Base-by-base conservation (phyloP, 106 monocot genomes). In the Cymbidium sinense region DNA sequence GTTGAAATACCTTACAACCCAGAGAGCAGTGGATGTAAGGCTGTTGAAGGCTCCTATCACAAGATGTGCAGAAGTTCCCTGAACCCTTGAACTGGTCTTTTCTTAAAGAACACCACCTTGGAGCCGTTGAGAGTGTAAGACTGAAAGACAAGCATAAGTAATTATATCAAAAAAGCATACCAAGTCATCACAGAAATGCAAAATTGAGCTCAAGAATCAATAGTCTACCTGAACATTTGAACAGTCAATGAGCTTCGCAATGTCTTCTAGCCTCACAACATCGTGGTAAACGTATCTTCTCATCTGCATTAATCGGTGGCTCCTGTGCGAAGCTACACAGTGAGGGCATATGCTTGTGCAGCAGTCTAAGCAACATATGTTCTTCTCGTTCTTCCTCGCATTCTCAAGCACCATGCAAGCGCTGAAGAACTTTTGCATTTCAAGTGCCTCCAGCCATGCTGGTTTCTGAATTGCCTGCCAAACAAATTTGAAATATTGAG, bases 21-120 rank as follows among this genome's bases (percentile, higher is more conserved):
- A 96, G 89, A 64, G 96, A 96, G 85, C 96, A 93, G 81, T 96
- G 91, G 44, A 91, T 81, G 65, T 96, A 96, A 4, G 96, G 96
- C 62, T 96, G 91, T 72, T 96, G 96, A 71, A 96, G 96, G 83
- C 86, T 82, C 77, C 96, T 83, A 79, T 96, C 94, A 78, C 96
- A 96, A 30, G 93, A 96, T 34, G 89, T 91, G 84, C 96, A 96
- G 33, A 87, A 82, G 72, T 96, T 96, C 41, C 93, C 96, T 19
- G 91, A 87, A 2, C 95, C 96, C 39, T 96, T 96, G 75, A 94
- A 96, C 75, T 94, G 89, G 91, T 18, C 96, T 84, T 77, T 94
- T 96, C 89, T 91, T 96, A 41, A 96, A 82, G 75, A 96, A 96
- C 75, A 96, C 91, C 34, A 96, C 96, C 79, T 96, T 96, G 11